These are phyloP conservation scores for Fusarium falciforme DNA, from an alignment of 2,329 filamentous ascomycete species.

Conservation along the genomic window DNA sequence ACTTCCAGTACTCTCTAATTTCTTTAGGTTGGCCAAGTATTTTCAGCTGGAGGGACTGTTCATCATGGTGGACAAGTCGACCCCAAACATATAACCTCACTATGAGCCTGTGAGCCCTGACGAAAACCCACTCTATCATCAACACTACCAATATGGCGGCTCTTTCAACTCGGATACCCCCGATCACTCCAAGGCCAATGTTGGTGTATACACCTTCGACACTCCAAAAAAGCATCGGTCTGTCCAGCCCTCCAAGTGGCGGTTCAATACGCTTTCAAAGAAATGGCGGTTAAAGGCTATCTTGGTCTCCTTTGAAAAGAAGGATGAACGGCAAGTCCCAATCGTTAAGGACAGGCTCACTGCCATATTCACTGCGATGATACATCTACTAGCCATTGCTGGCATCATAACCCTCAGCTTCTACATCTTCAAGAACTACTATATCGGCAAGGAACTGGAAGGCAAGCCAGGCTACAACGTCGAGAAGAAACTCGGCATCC, in stretches of 20 bases:
- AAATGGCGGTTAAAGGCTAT: slow-evolving; percentile 33
- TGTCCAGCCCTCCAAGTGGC: slow-evolving; percentile 20
- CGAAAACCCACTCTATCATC: slow-evolving; percentile 2
- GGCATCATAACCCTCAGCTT: slow-evolving; percentile 31
- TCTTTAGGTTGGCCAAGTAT: too few species aligned
- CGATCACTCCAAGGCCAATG: neutral
- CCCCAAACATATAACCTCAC: slow-evolving; percentile 6
- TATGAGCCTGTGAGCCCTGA: slow-evolving; percentile 30
- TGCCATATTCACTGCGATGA: slow-evolving; percentile 19
- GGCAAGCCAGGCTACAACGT: slow-evolving; percentile 27
- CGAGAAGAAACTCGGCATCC: slow-evolving; percentile 36
- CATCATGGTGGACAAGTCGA: slow-evolving; percentile 11
- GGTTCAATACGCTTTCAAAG: slow-evolving; percentile 25
- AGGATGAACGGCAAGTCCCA: slow-evolving; percentile 16
- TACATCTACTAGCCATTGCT: slow-evolving; percentile 33
- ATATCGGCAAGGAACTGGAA: slow-evolving; percentile 38
- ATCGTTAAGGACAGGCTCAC: slow-evolving; percentile 36
- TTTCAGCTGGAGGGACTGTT: neutral
- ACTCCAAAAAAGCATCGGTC: neutral
- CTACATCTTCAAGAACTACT: slow-evolving; percentile 39
- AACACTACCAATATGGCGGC: neutral
- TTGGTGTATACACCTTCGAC: neutral
- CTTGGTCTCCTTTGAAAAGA: slow-evolving; percentile 5
- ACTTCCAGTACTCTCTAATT: neutral
- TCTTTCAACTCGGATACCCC: neutral